Percentiles rank a stretch among this genome's conserved stretches.
phyloP scores from a whole-genome alignment of 2,329 filamentous ascomycete species.

The Pleomassaria siparia region DNA sequence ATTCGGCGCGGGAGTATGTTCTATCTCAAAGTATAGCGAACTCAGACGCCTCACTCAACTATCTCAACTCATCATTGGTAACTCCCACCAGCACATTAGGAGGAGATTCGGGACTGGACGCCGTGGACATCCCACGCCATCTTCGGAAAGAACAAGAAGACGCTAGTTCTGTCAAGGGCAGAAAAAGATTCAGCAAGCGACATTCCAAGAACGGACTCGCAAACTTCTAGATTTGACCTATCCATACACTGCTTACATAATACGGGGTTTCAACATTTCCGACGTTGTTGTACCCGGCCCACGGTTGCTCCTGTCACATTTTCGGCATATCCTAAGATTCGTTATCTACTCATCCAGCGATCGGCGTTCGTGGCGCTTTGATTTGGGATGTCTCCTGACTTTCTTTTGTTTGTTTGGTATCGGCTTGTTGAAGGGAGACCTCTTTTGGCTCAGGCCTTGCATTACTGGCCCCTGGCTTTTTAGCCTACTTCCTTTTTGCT shows the following conservation, averaged over 20 bases:
- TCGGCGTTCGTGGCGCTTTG: constrained; percentile 21
- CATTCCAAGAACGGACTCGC: constrained; percentile 94
- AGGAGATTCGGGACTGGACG: constrained; percentile 49
- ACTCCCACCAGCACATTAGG: constrained; percentile 76
- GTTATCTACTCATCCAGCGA: constrained; percentile 28
- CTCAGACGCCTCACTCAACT: constrained; percentile 51
- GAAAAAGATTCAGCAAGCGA: constrained; percentile 80
- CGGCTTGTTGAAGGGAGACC: constrained; percentile 8
- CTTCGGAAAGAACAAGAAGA: constrained; percentile 52
- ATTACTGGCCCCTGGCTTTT: constrained; percentile 13
- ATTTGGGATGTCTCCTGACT: background rate
- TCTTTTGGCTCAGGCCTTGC: constrained; percentile 12
- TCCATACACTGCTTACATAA: constrained; percentile 5
- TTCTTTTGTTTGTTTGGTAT: constrained; percentile 3
- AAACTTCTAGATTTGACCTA: constrained; percentile 63
- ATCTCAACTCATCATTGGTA: constrained; percentile 61
- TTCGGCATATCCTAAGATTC: constrained; percentile 14
- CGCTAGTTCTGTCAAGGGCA: constrained; percentile 58
- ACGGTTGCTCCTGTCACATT: constrained; percentile 7
- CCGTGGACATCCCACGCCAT: constrained; percentile 54
- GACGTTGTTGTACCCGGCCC: constrained; percentile 4
- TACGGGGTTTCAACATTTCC: background rate
- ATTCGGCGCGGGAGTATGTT: constrained; percentile 83
- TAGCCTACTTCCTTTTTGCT: background rate
- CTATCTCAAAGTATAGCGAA: constrained; percentile 69